phyloP scores from a whole-genome alignment of 495 filamentous ascomycete species.

The Lasiosphaeris hirsuta region DNA sequence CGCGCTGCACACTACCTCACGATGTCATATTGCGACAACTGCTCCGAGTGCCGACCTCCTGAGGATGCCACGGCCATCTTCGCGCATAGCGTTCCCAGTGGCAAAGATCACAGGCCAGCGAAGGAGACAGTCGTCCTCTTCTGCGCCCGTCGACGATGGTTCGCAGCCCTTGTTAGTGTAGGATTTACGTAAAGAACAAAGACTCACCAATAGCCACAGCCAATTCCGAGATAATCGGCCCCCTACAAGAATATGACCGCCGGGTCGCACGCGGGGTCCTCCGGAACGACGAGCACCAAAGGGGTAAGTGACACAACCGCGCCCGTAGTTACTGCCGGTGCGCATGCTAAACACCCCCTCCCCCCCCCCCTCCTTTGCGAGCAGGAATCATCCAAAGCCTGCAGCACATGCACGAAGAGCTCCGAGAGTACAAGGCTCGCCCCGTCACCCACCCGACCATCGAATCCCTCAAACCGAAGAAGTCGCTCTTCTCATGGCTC shows the following conservation, averaged over 20 bases:
- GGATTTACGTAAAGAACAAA: not conserved
- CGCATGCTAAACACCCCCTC: not conserved
- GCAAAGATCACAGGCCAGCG: constrained; percentile 23
- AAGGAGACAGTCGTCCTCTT: constrained; percentile 31
- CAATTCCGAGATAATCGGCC: constrained; percentile 53
- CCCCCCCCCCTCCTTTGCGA: no score
- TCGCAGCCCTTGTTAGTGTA: not conserved
- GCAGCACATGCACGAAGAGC: constrained; percentile 83
- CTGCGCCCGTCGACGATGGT: constrained; percentile 32
- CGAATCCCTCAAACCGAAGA: constrained; percentile 64
- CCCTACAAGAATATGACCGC: constrained; percentile 80
- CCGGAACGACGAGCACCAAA: constrained; percentile 84
- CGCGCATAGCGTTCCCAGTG: constrained; percentile 18
- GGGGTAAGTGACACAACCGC: constrained; percentile 52
- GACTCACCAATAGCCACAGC: constrained; percentile 8
- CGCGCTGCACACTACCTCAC: constrained; percentile 17
- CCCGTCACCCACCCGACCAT: constrained; percentile 72
- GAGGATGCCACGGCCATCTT: not conserved
- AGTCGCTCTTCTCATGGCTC: constrained; percentile 73
- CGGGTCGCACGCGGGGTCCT: constrained; percentile 69
- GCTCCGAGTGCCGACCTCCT: not conserved
- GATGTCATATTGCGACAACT: not conserved
- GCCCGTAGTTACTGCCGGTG: no score
- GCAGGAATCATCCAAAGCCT: constrained; percentile 81
- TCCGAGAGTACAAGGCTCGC: constrained; percentile 68